These are phyloP conservation scores for Aspergillus melleus DNA, from an alignment of 2,329 filamentous ascomycete genomes.

Conservation along the genomic window DNA sequence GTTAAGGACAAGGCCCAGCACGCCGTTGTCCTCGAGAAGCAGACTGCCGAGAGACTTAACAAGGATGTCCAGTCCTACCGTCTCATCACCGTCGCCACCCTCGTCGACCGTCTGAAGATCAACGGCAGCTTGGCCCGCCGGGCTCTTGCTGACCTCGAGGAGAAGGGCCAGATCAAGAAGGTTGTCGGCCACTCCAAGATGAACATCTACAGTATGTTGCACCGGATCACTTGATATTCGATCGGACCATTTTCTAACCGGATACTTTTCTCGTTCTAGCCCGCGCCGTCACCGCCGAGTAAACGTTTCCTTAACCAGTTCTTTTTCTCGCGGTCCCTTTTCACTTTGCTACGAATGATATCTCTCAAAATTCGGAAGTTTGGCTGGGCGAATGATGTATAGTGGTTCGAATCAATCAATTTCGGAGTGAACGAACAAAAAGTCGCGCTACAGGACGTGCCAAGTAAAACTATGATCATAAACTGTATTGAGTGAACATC, in stretches of 20 bases:
- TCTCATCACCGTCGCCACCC: slow-evolving; percentile 95
- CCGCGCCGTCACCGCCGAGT: slow-evolving; percentile 47
- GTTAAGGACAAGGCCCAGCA: slow-evolving; percentile 99
- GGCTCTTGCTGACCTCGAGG: slow-evolving; percentile 90
- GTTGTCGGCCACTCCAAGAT: slow-evolving; percentile 95
- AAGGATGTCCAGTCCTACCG: slow-evolving; percentile 99
- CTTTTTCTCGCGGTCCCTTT: slow-evolving; percentile 38
- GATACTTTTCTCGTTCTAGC: slow-evolving; percentile 28
- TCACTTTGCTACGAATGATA: slow-evolving; percentile 39
- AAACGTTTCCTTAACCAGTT: slow-evolving; percentile 35
- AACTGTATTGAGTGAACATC: too few species aligned
- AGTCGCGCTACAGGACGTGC: slow-evolving; percentile 30
- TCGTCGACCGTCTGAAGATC: slow-evolving; percentile 99
- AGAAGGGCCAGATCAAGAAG: slow-evolving; percentile 98
- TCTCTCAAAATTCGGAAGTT: slow-evolving; percentile 36
- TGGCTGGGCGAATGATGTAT: slow-evolving; percentile 39
- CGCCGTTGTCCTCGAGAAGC: slow-evolving; percentile 97
- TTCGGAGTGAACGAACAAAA: slow-evolving; percentile 30
- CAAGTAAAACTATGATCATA: slow-evolving; percentile 32
- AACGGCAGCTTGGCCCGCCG: slow-evolving; percentile 94
- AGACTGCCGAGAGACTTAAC: slow-evolving; percentile 95
- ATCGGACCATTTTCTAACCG: slow-evolving; percentile 5
- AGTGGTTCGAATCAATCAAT: slow-evolving; percentile 31
- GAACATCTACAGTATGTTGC: slow-evolving; percentile 88
- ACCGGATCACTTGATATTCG: background rate